phyloP scores from a whole-genome alignment of 768 basidiomycete genomes.

The Leccinum sublutescens region DNA sequence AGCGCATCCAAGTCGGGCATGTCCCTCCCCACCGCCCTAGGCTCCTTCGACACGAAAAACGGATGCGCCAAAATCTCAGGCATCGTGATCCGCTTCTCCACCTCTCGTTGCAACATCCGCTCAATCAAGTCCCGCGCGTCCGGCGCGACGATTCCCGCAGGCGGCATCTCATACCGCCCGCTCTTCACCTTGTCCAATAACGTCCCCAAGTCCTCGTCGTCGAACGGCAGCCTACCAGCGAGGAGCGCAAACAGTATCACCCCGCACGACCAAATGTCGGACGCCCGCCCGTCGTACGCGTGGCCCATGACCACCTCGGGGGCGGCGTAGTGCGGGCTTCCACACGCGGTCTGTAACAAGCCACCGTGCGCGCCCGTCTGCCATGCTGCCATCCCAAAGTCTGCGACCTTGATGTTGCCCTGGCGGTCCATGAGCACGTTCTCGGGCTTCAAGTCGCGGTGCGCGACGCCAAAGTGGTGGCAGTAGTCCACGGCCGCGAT shows the following conservation, averaged over 20 bases:
- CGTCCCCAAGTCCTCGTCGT: constrained; percentile 76
- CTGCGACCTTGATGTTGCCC: constrained; percentile 62
- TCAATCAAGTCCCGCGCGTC: constrained; percentile 74
- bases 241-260: constrained; percentile 91
- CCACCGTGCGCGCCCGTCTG: constrained; percentile 34
- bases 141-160: constrained; percentile 52
- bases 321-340: constrained; percentile 93
- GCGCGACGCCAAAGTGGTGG: constrained; percentile 91
- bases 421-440: constrained; percentile 84
- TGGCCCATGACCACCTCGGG: constrained; percentile 86
- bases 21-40: constrained; percentile 41
- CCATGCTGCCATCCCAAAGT: not conserved
- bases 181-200: constrained; percentile 80
- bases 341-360: constrained; percentile 81
- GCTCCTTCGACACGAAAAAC: constrained; percentile 62
- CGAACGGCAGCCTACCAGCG: constrained; percentile 86
- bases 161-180: constrained; percentile 73
- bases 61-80: constrained; percentile 76
- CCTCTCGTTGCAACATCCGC: constrained; percentile 79
- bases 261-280: constrained; percentile 97
- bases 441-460: constrained; percentile 93
- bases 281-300: constrained; percentile 80
- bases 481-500: constrained; percentile 90
- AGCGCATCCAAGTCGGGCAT: constrained; percentile 66
- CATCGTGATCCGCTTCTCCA: constrained; percentile 76